These are phyloP conservation scores for Dendrobium huoshanense DNA, from an alignment of 106 monocot species.

Conservation along the genomic window DNA sequence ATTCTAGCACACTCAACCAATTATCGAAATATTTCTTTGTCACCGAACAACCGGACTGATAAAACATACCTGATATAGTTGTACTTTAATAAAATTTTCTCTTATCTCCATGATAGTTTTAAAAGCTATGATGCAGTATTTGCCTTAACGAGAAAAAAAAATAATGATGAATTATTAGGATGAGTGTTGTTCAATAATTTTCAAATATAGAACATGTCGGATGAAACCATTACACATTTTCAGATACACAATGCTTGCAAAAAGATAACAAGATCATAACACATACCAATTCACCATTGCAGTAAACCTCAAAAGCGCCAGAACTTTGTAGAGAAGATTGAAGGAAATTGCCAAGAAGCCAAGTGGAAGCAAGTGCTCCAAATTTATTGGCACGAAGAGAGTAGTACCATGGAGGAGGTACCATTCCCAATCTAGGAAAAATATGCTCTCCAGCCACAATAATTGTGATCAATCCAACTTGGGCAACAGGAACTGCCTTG, in stretches of 20 bases:
- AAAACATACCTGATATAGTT: not conserved
- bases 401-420: constrained; percentile 79
- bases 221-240: not conserved
- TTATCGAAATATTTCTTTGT: no score
- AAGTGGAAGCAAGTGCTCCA: constrained; percentile 81
- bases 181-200: not conserved
- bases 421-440: constrained; percentile 72
- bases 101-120: not conserved
- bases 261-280: not conserved
- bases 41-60: no score
- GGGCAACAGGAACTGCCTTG: constrained; percentile 74
- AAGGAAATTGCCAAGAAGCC: constrained; percentile 83
- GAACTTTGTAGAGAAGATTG: constrained; percentile 77
- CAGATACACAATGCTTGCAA: not conserved
- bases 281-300: constrained; percentile 82
- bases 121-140: not conserved
- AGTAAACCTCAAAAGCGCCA: constrained; percentile 98
- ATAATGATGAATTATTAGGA: not conserved
- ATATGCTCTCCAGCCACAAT: constrained; percentile 89
- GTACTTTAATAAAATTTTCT: not conserved
- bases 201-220: not conserved
- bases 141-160: not conserved
- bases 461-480: constrained; percentile 59
- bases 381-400: constrained; percentile 81
- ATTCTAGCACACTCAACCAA: no score